A percentile compares a stretch with the other conserved stretches of the same genome.
phyloP scores from a whole-genome alignment of 1,284 basidiomycete species.

The Mycena citricolor region DNA sequence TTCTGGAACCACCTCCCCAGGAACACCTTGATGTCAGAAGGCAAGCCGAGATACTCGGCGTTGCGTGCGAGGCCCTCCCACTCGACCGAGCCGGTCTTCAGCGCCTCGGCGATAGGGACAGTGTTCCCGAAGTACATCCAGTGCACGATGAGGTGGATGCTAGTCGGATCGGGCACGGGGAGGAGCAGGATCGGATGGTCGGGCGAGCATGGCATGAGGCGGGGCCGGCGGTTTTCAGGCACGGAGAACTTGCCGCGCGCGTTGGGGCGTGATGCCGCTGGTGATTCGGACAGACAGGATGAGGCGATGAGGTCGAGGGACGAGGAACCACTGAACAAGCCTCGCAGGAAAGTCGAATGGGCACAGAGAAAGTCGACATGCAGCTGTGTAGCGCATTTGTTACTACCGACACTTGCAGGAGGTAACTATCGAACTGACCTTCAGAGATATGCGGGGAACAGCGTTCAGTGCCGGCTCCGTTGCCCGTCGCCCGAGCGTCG shows the following conservation, averaged over 20 bases:
- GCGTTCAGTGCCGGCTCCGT: slow-evolving; percentile 53
- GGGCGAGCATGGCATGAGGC: slow-evolving; percentile 58
- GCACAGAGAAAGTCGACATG: slow-evolving; percentile 72
- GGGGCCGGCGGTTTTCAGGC: slow-evolving; percentile 56
- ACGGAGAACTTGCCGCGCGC: slow-evolving; percentile 35
- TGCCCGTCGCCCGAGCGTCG: slow-evolving; percentile 45
- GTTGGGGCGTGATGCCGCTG: slow-evolving; percentile 27
- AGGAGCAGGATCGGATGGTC: slow-evolving; percentile 68
- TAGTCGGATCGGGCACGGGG: slow-evolving; percentile 74
- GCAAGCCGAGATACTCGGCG: slow-evolving; percentile 74
- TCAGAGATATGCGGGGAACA: slow-evolving; percentile 57
- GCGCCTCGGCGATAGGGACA: slow-evolving; percentile 55
- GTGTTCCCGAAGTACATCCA: slow-evolving; percentile 79
- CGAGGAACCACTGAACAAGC: slow-evolving; percentile 63
- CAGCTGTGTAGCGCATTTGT: slow-evolving; percentile 38
- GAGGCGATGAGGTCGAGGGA: slow-evolving; percentile 55
- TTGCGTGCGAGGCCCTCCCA: slow-evolving; percentile 83
- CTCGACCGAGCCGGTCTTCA: slow-evolving; percentile 57
- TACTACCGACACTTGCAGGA: slow-evolving; percentile 7
- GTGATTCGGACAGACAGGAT: slow-evolving; percentile 33
- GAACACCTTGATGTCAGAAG: slow-evolving; percentile 66
- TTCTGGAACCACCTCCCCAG: slow-evolving; percentile 62
- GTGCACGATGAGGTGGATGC: slow-evolving; percentile 68
- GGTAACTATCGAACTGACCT: slow-evolving; percentile 44
- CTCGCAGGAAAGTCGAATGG: slow-evolving; percentile 69